Base-by-base conservation (phyloP, 1,284 basidiomycete species). In the Tylopilus sp. region DNA sequence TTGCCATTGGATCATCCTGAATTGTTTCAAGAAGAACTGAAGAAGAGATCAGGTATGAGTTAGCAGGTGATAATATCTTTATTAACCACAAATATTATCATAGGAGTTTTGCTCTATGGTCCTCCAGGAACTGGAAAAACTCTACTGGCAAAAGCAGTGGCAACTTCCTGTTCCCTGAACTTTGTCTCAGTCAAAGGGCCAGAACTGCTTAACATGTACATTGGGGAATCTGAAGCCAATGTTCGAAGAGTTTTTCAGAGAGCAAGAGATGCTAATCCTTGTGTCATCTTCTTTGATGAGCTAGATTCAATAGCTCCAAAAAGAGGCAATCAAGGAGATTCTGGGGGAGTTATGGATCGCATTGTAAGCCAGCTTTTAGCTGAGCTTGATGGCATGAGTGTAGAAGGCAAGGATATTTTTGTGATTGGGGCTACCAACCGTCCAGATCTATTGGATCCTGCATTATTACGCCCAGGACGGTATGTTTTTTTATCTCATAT, bases 381-480 rank as follows among this genome's bases (percentile, higher is more conserved):
- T 15, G 91, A 98, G 68, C 78, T 99, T 50, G 96, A 99, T 71
- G 96, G 96, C 0, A 88, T 99, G 77, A 76, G 77, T 24, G 77
- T 81, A 12, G 77, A 74, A 31, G 78, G 79, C 0, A 71, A 76
- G 26, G 83, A 91, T 58, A 87, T 99, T 0, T 95, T 98, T 63
- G 94, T 99, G 17, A 93, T 99, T 67, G 96, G 94, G 4, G 95
- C 96, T 10, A 99, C 96, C 12, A 99, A 99, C 69, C 77, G 96
- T 3, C 96, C 96, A 0, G 97, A 99, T 67, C 72, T 98, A 29
- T 73, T 99, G 48, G 96, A 99, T 71, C 84, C 94, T 28, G 96
- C 96, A 0, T 70, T 99, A 20, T 73, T 98, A 24, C 78, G 96
- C 46, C 96, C 96, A 18, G 96, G 96, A 58, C 77, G 94, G 81